A percentile compares a stretch with the other conserved stretches of the same genome.
phyloP scores from a whole-genome alignment of 169 alveolate species.

The Cryptosporidium xiaoi region DNA sequence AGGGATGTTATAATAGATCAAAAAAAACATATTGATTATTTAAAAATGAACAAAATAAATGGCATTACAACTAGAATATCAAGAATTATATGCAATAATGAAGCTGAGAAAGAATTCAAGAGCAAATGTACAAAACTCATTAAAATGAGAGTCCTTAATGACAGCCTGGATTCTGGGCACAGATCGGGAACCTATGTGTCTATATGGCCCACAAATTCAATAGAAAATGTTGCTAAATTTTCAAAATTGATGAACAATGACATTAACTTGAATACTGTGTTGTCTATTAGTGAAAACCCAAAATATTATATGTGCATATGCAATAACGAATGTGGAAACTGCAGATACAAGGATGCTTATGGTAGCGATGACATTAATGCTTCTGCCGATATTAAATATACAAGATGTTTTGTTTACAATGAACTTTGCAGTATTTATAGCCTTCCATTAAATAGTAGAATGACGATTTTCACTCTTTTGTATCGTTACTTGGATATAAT shows the following conservation, averaged over 20 bases:
- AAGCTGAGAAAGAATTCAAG: constrained; percentile 35
- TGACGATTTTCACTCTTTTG: constrained; percentile 27
- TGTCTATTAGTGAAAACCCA: constrained; percentile 4
- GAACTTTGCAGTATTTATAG: too few relatives aligned
- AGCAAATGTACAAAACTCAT: constrained; percentile 10
- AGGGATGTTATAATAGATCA: constrained; percentile 2
- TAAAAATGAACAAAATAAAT: neutral
- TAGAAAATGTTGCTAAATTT: constrained; percentile 9
- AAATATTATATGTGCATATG: constrained; percentile 34
- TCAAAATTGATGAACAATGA: constrained; percentile 11
- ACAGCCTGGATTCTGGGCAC: neutral
- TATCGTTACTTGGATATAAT: constrained; percentile 63
- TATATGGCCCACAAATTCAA: constrained; percentile 64
- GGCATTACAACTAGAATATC: constrained; percentile 9
- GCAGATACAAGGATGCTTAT: neutral
- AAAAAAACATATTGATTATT: constrained; percentile 3
- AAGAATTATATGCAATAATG: constrained; percentile 11
- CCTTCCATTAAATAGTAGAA: constrained; percentile 17
- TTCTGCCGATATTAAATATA: neutral
- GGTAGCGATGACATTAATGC: too few relatives aligned
- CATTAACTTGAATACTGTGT: neutral
- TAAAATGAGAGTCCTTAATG: neutral
- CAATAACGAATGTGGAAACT: neutral
- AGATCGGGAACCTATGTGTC: constrained; percentile 51
- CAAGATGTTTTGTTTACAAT: constrained; percentile 8